Evolutionary conservation across 2,329 filamentous ascomycete genomes (phyloP), one percentile per base, ranked within the genome.

Genomic region (Fusarium luffae): DNA sequence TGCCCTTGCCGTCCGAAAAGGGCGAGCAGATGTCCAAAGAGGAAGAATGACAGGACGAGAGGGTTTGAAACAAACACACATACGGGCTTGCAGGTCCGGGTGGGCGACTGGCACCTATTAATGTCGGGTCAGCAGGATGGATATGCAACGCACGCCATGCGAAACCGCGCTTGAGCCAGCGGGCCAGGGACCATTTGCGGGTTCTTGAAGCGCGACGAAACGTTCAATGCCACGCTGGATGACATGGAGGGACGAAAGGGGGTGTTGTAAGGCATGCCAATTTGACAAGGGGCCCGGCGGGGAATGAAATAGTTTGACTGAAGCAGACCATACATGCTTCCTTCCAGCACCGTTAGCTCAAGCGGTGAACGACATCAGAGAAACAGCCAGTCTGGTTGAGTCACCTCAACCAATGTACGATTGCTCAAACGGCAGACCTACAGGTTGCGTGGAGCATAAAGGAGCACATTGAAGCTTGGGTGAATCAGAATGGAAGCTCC

Each of bases 91-190:
- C 51, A 60, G 49, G 64, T 59, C 52, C 68, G 42, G 62, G 71
- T 67, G 73, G 73, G 66, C 66, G 69, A 52, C 62, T 68, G 58
- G 64, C 66, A 73, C 72, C 73, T 75, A 74, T 75, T 75, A 75
- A 75, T 74, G 72, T 69, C 65, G 46, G 72, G 66, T 69, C 66
- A 68, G 63, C 68, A 70, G 71, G 69, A 65, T 69, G 62, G 63
- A 73, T 64, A 71, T 72, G 68, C 71, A 65, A 73, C 73, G 66
- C 52, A 72, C 62, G 65, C 66, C 59, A 66, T 65, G 58, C 62
- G 58, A 70, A 69, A 61, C 63, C 63, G 62, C 63, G 68, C 72
- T 74, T 71, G 68, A 71, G 66, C 42, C 34, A 71, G 71, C 71
- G 60, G 69, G 64, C 63, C 70, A 59, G 61, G 54, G 71, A 61